Conservation (phyloP, 2,329 filamentous ascomycete species). For the Fonsecaea erecta region DNA sequence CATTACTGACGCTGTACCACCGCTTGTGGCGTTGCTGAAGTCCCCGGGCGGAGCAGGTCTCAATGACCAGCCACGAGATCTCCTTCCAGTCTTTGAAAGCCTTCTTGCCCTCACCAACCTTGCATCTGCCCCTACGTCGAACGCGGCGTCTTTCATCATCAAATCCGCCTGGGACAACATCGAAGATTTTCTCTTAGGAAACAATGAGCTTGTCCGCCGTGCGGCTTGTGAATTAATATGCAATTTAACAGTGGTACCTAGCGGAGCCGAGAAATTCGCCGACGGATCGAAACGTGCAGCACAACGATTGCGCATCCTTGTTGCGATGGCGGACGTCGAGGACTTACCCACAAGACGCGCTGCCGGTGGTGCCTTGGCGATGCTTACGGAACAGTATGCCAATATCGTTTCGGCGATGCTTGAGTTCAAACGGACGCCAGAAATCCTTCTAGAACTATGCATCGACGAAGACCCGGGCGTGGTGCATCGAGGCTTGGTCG, state of each 20-base stretch:
- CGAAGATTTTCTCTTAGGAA: slow-evolving; percentile 80
- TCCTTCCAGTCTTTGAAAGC: slow-evolving; percentile 87
- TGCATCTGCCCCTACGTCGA: slow-evolving; percentile 64
- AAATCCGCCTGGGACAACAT: slow-evolving; percentile 73
- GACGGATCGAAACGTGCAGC: slow-evolving; percentile 67
- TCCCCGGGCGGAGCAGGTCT: slow-evolving; percentile 38
- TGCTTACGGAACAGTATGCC: slow-evolving; percentile 76
- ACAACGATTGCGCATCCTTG: slow-evolving; percentile 77
- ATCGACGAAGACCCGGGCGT: slow-evolving; percentile 64
- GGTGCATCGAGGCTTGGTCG: slow-evolving; percentile 72
- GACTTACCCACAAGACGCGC: slow-evolving; percentile 79
- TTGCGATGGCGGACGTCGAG: slow-evolving; percentile 85
- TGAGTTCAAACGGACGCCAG: slow-evolving; percentile 62
- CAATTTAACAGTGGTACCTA: slow-evolving; percentile 67
- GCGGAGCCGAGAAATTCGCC: slow-evolving; percentile 53
- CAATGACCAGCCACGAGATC: slow-evolving; percentile 65
- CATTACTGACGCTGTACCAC: slow-evolving; percentile 77
- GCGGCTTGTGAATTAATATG: slow-evolving; percentile 88
- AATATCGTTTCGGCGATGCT: slow-evolving; percentile 71
- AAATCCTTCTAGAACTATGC: slow-evolving; percentile 80
- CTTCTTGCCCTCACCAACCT: slow-evolving; percentile 93
- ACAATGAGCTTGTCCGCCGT: slow-evolving; percentile 75
- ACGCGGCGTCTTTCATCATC: slow-evolving; percentile 70
- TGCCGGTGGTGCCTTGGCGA: slow-evolving; percentile 85
- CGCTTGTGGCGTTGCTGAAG: slow-evolving; percentile 74